Percentiles rank a stretch among this genome's conserved stretches.
phyloP scores from a whole-genome alignment of 257 asterid genomes.

The Handroanthus guayacan region DNA sequence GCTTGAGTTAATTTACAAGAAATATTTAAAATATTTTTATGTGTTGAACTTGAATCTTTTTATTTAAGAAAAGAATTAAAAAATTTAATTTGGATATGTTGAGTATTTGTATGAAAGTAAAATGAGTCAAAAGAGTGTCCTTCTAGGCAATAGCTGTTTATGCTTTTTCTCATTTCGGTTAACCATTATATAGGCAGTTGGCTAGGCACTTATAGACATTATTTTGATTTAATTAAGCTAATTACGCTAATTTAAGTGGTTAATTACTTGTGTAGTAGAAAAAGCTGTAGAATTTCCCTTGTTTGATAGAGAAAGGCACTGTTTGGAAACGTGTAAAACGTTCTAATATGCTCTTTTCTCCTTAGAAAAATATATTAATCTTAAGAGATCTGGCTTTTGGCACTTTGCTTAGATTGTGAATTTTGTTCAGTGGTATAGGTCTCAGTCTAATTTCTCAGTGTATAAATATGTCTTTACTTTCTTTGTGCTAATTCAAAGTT shows the following conservation, averaged over 20 bases:
- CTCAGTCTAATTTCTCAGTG: not conserved
- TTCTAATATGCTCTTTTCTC: not conserved
- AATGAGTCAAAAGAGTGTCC: not conserved
- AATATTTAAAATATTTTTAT: not conserved
- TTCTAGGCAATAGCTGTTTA: not conserved
- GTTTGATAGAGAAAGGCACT: not conserved
- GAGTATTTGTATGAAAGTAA: too few species aligned
- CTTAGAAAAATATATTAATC: not conserved
- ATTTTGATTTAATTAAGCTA: not conserved
- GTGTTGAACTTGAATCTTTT: not conserved
- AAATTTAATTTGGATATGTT: too few species aligned
- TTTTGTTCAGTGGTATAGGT: not conserved
- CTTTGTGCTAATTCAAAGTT: not conserved
- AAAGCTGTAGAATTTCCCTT: not conserved
- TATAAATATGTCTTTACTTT: not conserved
- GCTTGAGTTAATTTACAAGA: not conserved
- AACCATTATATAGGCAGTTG: not conserved
- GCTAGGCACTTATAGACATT: not conserved
- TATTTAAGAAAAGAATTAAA: not conserved
- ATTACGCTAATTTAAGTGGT: not conserved
- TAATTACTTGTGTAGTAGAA: not conserved
- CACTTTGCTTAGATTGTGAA: constrained; percentile 1
- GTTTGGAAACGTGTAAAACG: not conserved
- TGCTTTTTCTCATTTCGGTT: not conserved
- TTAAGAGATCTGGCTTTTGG: not conserved